A percentile compares a stretch with the other conserved stretches of the same genome.
Evolutionary conservation across 208 protist species (phyloP).

Genomic region (Leishmania martiniquensis): DNA sequence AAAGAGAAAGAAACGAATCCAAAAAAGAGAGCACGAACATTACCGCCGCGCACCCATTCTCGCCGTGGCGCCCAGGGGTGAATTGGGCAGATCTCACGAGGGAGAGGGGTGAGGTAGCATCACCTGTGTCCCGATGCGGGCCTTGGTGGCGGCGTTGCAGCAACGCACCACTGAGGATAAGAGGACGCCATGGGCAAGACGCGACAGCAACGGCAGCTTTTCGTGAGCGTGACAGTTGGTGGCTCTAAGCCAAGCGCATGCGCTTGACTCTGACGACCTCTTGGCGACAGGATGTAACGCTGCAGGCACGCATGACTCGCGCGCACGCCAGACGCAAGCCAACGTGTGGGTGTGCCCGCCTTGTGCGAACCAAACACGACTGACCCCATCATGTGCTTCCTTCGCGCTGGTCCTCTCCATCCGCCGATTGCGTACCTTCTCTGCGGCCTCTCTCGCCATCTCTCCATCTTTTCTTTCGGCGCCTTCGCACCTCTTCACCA

Average conservation of each 20-base stretch:
- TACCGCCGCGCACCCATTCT: too few species aligned
- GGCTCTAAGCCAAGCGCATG: too few species aligned
- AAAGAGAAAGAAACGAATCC: too few species aligned
- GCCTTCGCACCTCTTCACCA: not conserved
- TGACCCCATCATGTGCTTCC: not conserved
- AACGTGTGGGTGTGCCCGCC: not conserved
- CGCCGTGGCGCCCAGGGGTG: too few species aligned
- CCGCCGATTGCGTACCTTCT: not conserved
- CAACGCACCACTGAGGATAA: not conserved
- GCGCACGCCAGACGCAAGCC: not conserved
- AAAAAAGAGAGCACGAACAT: too few species aligned
- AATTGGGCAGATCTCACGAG: too few species aligned
- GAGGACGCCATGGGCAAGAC: not conserved
- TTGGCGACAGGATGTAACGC: too few species aligned
- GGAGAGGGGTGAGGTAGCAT: not conserved
- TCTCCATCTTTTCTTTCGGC: not conserved
- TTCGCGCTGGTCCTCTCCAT: not conserved
- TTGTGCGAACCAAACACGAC: not conserved
- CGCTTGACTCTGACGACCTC: too few species aligned
- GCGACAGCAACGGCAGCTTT: not conserved
- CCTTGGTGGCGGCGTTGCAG: not conserved
- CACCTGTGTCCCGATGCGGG: not conserved
- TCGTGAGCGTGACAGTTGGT: not conserved
- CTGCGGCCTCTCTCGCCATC: not conserved
- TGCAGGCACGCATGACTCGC: not conserved